Conservation (phyloP, 768 basidiomycete genomes). For the Lactarius sanguifluus region DNA sequence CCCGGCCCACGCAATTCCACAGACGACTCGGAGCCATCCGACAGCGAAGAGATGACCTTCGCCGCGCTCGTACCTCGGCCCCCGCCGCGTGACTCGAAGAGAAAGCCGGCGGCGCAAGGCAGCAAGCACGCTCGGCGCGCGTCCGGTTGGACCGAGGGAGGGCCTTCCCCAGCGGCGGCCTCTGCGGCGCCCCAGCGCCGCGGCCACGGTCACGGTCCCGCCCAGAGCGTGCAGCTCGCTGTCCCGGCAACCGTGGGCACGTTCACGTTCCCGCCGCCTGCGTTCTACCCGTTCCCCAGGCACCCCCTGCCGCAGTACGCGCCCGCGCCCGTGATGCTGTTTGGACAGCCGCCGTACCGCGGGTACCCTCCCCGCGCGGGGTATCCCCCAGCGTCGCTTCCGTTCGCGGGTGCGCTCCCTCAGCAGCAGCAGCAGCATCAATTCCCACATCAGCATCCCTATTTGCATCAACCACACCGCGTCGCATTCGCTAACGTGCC, state of each 20-base stretch:
- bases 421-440: slow-evolving; percentile 16
- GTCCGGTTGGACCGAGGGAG: slow-evolving; percentile 9
- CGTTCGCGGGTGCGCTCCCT: slow-evolving; percentile 4
- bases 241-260: slow-evolving; percentile 25
- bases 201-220: slow-evolving; percentile 3
- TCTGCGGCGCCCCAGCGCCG: neutral
- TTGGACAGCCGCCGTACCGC: slow-evolving; percentile 13
- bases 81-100: slow-evolving; percentile 21
- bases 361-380: slow-evolving; percentile 17
- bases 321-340: slow-evolving; percentile 2
- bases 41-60: slow-evolving; percentile 17
- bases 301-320: slow-evolving; percentile 9
- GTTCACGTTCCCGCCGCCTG: slow-evolving; percentile 30
- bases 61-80: slow-evolving; percentile 7
- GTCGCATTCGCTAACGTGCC: slow-evolving; percentile 1
- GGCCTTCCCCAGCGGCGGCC: neutral
- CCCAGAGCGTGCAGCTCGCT: slow-evolving; percentile 16
- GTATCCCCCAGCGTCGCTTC: slow-evolving; percentile 10
- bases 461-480: slow-evolving; percentile 15
- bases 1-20: slow-evolving; percentile 7
- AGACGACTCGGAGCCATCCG: slow-evolving; percentile 26
- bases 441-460: slow-evolving; percentile 13
- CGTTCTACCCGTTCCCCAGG: slow-evolving; percentile 13
- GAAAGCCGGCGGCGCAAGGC: slow-evolving; percentile 9
- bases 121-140: slow-evolving; percentile 14